Conservation (phyloP, 768 basidiomycete genomes). For the Sutorius australiensis region DNA sequence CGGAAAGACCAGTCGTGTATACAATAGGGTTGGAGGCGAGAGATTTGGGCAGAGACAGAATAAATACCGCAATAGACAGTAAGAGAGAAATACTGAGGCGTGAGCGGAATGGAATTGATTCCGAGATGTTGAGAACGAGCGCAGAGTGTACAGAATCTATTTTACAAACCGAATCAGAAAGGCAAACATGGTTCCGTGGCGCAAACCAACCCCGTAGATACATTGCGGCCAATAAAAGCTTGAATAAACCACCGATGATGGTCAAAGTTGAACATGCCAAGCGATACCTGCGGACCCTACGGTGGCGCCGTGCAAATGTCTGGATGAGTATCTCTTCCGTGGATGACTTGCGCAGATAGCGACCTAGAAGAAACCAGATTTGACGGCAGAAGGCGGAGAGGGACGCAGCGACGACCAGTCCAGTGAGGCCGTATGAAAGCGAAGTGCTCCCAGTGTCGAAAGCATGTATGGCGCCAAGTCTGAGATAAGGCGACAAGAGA, state of each 20-base stretch:
- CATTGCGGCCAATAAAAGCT: slow-evolving; percentile 51
- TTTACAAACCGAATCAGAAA: slow-evolving; percentile 11
- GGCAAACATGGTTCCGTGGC: not conserved
- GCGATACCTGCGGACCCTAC: slow-evolving; percentile 45
- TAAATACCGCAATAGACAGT: slow-evolving; percentile 42
- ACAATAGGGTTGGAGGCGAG: slow-evolving; percentile 51
- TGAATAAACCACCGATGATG: slow-evolving; percentile 41
- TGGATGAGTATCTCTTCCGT: slow-evolving; percentile 64
- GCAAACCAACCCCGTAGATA: slow-evolving; percentile 61
- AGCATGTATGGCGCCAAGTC: slow-evolving; percentile 64
- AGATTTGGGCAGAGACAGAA: slow-evolving; percentile 53
- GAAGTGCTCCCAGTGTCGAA: slow-evolving; percentile 43
- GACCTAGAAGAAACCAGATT: slow-evolving; percentile 74
- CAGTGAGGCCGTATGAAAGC: slow-evolving; percentile 47
- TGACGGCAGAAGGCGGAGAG: slow-evolving; percentile 61
- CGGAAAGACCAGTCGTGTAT: slow-evolving; percentile 56
- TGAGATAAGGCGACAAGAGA: slow-evolving; percentile 65
- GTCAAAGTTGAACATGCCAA: slow-evolving; percentile 45
- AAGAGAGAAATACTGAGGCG: slow-evolving; percentile 39
- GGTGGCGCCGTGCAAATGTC: slow-evolving; percentile 52
- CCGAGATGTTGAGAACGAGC: slow-evolving; percentile 44
- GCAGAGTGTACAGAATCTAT: slow-evolving; percentile 55
- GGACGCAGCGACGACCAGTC: slow-evolving; percentile 50
- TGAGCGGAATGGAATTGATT: slow-evolving; percentile 31
- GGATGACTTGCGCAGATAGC: slow-evolving; percentile 62